phyloP scores from a whole-genome alignment of 148 eudicot species.

The Rhododendron mucronatum region DNA sequence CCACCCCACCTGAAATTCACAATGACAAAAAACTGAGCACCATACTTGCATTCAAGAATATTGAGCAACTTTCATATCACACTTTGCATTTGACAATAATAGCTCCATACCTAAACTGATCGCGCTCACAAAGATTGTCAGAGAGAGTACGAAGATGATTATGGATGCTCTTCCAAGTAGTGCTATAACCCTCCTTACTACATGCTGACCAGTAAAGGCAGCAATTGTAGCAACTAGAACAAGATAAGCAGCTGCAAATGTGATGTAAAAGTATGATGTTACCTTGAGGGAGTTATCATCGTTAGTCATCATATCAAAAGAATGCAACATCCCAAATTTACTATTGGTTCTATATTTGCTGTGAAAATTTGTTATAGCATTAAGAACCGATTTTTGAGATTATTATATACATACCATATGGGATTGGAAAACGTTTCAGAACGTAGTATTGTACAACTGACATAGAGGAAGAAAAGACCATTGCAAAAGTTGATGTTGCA shows the following conservation, averaged over 20 bases:
- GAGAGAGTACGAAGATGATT: slow-evolving; percentile 49
- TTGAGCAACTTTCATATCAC: not conserved
- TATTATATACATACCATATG: slow-evolving; percentile 39
- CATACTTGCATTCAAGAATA: not conserved
- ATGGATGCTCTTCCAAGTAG: slow-evolving; percentile 50
- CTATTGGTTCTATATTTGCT: not conserved
- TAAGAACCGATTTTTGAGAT: not conserved
- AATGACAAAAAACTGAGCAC: not conserved
- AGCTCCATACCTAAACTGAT: slow-evolving; percentile 30
- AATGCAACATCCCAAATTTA: not conserved
- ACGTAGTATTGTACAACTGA: slow-evolving; percentile 60
- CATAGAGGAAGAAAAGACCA: slow-evolving; percentile 69
- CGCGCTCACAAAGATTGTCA: slow-evolving; percentile 48
- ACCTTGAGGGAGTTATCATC: not conserved
- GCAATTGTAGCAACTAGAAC: slow-evolving; percentile 45
- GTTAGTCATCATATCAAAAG: not conserved
- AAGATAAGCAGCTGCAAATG: slow-evolving; percentile 37
- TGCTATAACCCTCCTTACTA: slow-evolving; percentile 33
- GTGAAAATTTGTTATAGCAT: not conserved
- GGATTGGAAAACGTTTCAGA: slow-evolving; percentile 65
- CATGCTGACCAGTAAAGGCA: slow-evolving; percentile 46
- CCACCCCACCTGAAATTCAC: slow-evolving; percentile 43
- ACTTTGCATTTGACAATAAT: not conserved
- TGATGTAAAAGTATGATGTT: not conserved
- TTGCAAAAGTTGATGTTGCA: slow-evolving; percentile 65